Evolutionary conservation across 129 eudicot genomes (phyloP).

Genomic region (Saposhnikovia divaricata): DNA sequence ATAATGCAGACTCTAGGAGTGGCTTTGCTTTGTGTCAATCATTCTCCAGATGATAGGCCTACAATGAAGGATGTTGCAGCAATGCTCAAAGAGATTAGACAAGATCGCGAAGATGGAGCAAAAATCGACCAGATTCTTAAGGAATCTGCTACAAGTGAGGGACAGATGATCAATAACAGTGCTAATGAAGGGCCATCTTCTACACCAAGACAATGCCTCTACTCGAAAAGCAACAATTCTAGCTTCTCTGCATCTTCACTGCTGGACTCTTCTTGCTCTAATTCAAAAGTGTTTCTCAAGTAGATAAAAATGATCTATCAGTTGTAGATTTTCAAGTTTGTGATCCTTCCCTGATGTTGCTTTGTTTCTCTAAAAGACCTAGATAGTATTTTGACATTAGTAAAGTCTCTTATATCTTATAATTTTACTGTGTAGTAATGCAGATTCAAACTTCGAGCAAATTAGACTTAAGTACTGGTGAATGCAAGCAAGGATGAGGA

Average conservation of each 20-base stretch:
- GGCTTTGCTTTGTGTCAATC: constrained; percentile 78
- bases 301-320: constrained; percentile 16
- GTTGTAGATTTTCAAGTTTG: constrained; percentile 2
- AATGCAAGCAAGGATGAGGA: not conserved
- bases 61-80: constrained; percentile 88
- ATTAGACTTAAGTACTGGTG: not conserved
- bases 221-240: constrained; percentile 51
- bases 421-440: not conserved
- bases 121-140: constrained; percentile 44
- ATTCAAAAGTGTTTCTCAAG: constrained; percentile 27
- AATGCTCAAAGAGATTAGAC: constrained; percentile 69
- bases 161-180: constrained; percentile 17
- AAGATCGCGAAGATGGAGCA: constrained; percentile 47
- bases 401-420: not conserved
- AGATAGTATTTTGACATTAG: not conserved
- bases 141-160: constrained; percentile 27
- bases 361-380: no score
- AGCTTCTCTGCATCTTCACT: constrained; percentile 76
- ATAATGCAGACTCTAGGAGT: constrained; percentile 91
- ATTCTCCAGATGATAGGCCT: constrained; percentile 82
- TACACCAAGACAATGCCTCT: constrained; percentile 48
- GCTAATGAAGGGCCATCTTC: constrained; percentile 47
- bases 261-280: constrained; percentile 59
- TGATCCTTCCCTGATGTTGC: not conserved
- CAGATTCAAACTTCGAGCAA: not conserved